These are phyloP conservation scores for Monilinia laxa DNA, from an alignment of 2,329 filamentous ascomycete species.

Conservation along the genomic window DNA sequence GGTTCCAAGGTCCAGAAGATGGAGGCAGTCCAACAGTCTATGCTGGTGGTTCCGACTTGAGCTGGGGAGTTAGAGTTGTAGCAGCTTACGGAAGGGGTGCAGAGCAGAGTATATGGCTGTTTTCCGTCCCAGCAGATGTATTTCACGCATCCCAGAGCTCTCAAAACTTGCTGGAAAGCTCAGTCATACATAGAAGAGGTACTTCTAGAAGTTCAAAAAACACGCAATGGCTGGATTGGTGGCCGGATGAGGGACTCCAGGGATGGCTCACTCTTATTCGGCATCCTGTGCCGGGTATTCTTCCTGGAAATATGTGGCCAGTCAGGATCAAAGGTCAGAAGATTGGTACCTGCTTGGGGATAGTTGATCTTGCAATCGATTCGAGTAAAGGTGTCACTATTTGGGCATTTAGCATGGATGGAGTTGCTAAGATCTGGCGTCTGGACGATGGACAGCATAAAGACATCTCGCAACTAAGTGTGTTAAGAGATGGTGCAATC, in stretches of 20 bases:
- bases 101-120: conserved; percentile 54
- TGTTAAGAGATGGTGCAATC: conserved; percentile 39
- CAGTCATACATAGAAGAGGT: conserved; percentile 23
- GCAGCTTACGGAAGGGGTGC: conserved; percentile 52
- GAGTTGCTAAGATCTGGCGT: conserved; percentile 49
- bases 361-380: conserved; percentile 53
- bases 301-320: conserved; percentile 46
- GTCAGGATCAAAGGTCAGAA: conserved; percentile 50
- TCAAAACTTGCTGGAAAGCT: conserved; percentile 20
- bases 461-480: conserved; percentile 23
- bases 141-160: conserved; percentile 44
- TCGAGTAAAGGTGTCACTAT: conserved; percentile 47
- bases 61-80: conserved; percentile 57
- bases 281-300: conserved; percentile 29
- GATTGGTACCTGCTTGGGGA: conserved; percentile 46
- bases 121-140: conserved; percentile 59
- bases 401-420: conserved; percentile 52
- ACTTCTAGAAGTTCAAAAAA: conserved; percentile 24
- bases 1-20: conserved; percentile 45
- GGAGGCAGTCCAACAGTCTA: conserved; percentile 52
- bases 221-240: conserved; percentile 43
- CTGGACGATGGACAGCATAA: conserved; percentile 41
- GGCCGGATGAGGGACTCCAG: conserved; percentile 42
- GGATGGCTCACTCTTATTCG: conserved; percentile 39
- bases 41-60: conserved; percentile 54